phyloP scores from a whole-genome alignment of 371 early-diverging fungal species.

The Batkoa obscura region DNA sequence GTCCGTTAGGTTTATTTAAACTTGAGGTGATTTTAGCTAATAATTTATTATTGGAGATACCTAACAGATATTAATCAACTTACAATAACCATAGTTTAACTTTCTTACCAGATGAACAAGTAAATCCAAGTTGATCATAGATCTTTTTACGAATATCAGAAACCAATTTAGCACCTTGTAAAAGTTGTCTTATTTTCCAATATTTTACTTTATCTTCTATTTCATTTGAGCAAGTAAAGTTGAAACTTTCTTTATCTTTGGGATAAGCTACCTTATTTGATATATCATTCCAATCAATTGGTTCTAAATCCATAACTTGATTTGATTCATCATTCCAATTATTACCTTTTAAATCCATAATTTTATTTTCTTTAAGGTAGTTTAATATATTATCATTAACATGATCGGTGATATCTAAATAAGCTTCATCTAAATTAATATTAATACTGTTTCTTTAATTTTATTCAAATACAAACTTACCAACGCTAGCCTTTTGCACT shows the following conservation, averaged over 20 bases:
- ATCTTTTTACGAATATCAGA: background rate
- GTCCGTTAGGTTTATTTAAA: constrained; percentile 3
- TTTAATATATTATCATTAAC: background rate
- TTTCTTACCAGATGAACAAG: background rate
- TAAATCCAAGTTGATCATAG: background rate
- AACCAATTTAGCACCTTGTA: background rate
- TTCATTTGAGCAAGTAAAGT: background rate
- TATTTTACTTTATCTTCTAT: background rate
- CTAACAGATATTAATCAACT: background rate
- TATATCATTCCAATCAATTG: too few species aligned
- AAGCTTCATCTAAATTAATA: background rate
- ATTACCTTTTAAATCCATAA: too few species aligned
- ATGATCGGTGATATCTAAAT: background rate
- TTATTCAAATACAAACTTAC: too few species aligned
- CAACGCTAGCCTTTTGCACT: constrained; percentile 26
- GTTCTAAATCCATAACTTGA: too few species aligned
- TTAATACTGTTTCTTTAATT: too few species aligned
- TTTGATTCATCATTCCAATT: too few species aligned
- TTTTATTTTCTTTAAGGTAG: background rate
- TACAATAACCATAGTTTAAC: background rate
- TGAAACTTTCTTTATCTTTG: too few species aligned
- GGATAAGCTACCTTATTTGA: too few species aligned
- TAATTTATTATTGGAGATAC: background rate
- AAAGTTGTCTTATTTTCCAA: constrained; percentile 1
- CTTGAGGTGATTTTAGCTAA: background rate